Evolutionary conservation across 2,329 filamentous ascomycete genomes (phyloP), one percentile per base, ranked within the genome.

Genomic region (Neonectria sp.): DNA sequence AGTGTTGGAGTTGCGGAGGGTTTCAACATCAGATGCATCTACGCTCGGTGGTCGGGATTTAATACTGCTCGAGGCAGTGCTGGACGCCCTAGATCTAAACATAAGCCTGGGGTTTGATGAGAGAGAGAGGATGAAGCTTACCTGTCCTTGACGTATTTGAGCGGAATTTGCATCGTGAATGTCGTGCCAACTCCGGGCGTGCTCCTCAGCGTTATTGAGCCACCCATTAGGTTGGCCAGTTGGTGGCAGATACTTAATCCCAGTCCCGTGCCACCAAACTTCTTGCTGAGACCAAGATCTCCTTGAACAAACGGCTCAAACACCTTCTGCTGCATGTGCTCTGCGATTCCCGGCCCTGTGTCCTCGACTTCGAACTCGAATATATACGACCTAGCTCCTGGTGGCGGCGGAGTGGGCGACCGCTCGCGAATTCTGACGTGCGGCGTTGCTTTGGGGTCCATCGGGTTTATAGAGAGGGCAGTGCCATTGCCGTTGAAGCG

Each of bases 301-400:
- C 93, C 95, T 80, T 98, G 95, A 0, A 97, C 93, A 76, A 98
- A 98, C 0, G 95, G 95, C 79, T 97, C 95, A 77, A 98, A 98
- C 11, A 98, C 94, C 72, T 91, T 91, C 63, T 93, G 86, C 73
- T 95, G 94, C 79, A 97, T 89, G 70, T 92, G 84, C 7, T 91
- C 88, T 0, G 94, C 90, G 63, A 97, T 97, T 31, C 95, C 95
- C 0, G 94, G 95, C 0, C 95, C 95, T 0, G 91, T 95, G 72
- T 98, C 95, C 77, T 94, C 88, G 1, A 97, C 94, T 77, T 97
- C 93, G 68, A 97, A 97, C 76, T 97, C 93, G 73, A 97, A 97
- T 11, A 90, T 78, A 60, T 93, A 88, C n/a, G 88, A 87, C 76
- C 88, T 91, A 13, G 92, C 89, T 65, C 87, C 86, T 0, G 85